Conservation (phyloP, 1,139 yeast species). For the Martiniozyma asiatica region DNA sequence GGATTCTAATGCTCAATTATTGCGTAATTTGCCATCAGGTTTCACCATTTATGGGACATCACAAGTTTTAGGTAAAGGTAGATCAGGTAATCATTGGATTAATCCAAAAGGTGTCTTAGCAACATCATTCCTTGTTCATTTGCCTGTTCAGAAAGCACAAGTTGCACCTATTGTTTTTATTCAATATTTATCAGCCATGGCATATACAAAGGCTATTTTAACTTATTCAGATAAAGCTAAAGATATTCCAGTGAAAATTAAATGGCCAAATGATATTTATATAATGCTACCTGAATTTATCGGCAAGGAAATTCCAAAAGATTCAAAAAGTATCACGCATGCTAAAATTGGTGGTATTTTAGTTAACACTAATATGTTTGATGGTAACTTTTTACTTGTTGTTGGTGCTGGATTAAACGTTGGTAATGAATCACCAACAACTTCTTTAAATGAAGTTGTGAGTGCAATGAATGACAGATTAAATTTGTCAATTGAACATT, state of each 20-base stretch:
- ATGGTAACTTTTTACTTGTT: conserved; percentile 43
- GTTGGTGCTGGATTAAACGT: conserved; percentile 87
- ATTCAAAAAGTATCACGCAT: conserved; percentile 36
- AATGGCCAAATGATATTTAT: conserved; percentile 97
- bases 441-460: conserved; percentile 67
- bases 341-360: conserved; percentile 78
- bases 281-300: conserved; percentile 53
- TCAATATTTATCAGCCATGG: conserved; percentile 78
- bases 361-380: conserved; percentile 62
- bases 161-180: conserved; percentile 55
- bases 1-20: conserved; percentile 54
- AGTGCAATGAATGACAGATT: conserved; percentile 38
- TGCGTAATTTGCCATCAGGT: conserved; percentile 59
- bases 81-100: conserved; percentile 94
- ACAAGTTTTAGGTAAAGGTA: conserved; percentile 85
- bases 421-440: conserved; percentile 80
- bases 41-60: conserved; percentile 63
- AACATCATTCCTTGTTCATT: conserved; percentile 54
- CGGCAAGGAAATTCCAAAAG: conserved; percentile 13
- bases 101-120: conserved; percentile 91
- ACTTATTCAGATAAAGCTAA: conserved; percentile 36
- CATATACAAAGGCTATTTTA: conserved; percentile 67
- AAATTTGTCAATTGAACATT: conserved; percentile 24
- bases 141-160: conserved; percentile 34
- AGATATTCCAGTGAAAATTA: conserved; percentile 63